phyloP scores from a whole-genome alignment of 179 eudicot genomes.

The Gypsophila paniculata region DNA sequence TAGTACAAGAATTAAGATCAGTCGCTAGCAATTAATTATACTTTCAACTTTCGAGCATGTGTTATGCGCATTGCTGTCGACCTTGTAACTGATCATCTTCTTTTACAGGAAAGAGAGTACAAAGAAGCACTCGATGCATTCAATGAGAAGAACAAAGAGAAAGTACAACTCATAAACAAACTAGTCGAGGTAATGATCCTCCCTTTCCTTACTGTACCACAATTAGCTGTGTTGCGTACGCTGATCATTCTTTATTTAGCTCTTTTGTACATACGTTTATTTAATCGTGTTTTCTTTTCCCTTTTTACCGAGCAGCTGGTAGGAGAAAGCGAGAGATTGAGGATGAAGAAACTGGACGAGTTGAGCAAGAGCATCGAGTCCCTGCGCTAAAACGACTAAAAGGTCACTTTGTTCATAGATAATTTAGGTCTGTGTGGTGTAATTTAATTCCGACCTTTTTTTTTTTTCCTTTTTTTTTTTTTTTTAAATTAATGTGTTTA shows the following conservation, averaged over 20 bases:
- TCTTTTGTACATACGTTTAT: background rate
- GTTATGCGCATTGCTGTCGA: background rate
- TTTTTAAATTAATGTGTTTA: slow-evolving; percentile 25
- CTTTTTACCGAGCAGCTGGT: slow-evolving; percentile 50
- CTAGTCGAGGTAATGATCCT: slow-evolving; percentile 68
- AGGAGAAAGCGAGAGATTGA: slow-evolving; percentile 73
- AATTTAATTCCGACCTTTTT: slow-evolving; percentile 30
- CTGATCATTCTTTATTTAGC: no score
- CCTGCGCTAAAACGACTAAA: slow-evolving; percentile 33
- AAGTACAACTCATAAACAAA: slow-evolving; percentile 72
- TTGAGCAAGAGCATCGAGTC: slow-evolving; percentile 86
- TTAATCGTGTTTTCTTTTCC: background rate
- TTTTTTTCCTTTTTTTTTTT: slow-evolving; percentile 9
- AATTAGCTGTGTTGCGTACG: no score
- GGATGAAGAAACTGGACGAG: slow-evolving; percentile 90
- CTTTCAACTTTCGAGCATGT: background rate
- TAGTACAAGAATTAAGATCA: no score
- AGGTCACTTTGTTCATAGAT: slow-evolving; percentile 28
- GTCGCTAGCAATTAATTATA: background rate
- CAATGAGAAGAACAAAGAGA: slow-evolving; percentile 92
- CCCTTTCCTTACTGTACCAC: background rate
- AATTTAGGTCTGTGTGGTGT: slow-evolving; percentile 52
- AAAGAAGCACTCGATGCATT: slow-evolving; percentile 80
- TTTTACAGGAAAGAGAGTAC: slow-evolving; percentile 71
- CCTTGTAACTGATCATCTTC: background rate